Evolutionary conservation across 495 filamentous ascomycete species (phyloP).

Genomic region (Evansstolkia leycettana): DNA sequence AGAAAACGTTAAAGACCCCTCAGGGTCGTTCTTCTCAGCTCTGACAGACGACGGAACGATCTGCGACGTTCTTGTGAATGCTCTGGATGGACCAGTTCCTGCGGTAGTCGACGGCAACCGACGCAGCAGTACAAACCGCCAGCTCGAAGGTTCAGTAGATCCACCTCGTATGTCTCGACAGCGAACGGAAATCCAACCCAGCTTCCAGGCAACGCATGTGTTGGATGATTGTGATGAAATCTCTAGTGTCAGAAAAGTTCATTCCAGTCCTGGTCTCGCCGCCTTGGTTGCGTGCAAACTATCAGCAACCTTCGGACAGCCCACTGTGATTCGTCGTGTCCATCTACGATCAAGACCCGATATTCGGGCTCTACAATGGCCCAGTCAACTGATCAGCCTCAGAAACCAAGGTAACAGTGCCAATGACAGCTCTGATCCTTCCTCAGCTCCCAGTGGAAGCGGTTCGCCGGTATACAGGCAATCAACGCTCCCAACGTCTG

Average conservation of each 20-base stretch:
- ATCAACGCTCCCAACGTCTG: conserved; percentile 29
- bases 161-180: background rate
- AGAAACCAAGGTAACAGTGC: conserved; percentile 16
- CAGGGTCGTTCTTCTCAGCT: background rate
- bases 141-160: background rate
- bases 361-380: conserved; percentile 17
- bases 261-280: conserved; percentile 18
- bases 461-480: conserved; percentile 16
- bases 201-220: too few relatives aligned
- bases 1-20: background rate
- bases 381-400: conserved; percentile 4
- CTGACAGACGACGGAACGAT: background rate
- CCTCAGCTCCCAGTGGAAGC: conserved; percentile 22
- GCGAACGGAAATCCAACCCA: background rate
- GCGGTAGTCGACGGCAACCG: background rate
- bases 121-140: conserved; percentile 1
- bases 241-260: conserved; percentile 3
- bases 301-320: conserved; percentile 35
- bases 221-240: background rate
- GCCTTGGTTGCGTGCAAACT: conserved; percentile 37
- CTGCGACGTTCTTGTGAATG: background rate
- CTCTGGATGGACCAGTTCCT: background rate
- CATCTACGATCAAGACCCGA: conserved; percentile 31
- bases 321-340: conserved; percentile 42
- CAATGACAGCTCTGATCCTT: conserved; percentile 28